Base-by-base conservation (phyloP, 768 basidiomycete genomes). In the Dacryopinax spathularia region DNA sequence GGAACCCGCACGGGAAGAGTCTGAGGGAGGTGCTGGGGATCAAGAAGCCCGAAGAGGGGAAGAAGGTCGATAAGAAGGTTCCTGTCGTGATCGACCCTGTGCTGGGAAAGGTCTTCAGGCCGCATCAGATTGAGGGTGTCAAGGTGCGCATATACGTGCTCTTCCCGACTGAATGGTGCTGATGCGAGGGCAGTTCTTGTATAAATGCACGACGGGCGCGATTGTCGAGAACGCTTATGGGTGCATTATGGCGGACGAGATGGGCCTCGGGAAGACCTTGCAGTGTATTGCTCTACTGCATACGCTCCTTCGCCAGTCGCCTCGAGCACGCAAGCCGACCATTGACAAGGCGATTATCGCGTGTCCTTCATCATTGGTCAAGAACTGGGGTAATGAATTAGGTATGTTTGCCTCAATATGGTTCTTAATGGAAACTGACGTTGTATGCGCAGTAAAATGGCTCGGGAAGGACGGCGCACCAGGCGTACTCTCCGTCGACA, bases 311-410 rank as follows among this genome's bases (percentile, higher is more conserved):
- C 96, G 92, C 74, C 96, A 99, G 70, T 97, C 96, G 0, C 92
- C 96, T 0, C 84, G 86, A 61, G 78, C 93, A 0, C 84, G 87
- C 31, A 96, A 87, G 73, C 80, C 86, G 1, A 85, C 89, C 0
- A 93, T 97, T 66, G 95, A 98, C 71, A 99, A 98, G 74, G 93
- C 89, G 65, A 93, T 99, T 72, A 96, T 99, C 68, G 94, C 86
- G 0, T 99, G 96, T 73, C 96, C 96, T 0, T 90, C 92, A 9
- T 95, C 91, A 79, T 77, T 99, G 65, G 96, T 99, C 33, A 90
- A 89, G 72, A 98, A 98, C 69, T 99, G 96, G 96, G 95, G 91
- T 0, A 97, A 98, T 72, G 96, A 99, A 75, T 79, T 98, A 31
- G 83, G 94, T 86, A 65, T 61, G 81, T 75, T 34, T 43, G 33